Percentiles rank a stretch among this genome's conserved stretches.
Conservation (phyloP, 2,329 filamentous ascomycete genomes). For the Talaromyces islandicus region DNA sequence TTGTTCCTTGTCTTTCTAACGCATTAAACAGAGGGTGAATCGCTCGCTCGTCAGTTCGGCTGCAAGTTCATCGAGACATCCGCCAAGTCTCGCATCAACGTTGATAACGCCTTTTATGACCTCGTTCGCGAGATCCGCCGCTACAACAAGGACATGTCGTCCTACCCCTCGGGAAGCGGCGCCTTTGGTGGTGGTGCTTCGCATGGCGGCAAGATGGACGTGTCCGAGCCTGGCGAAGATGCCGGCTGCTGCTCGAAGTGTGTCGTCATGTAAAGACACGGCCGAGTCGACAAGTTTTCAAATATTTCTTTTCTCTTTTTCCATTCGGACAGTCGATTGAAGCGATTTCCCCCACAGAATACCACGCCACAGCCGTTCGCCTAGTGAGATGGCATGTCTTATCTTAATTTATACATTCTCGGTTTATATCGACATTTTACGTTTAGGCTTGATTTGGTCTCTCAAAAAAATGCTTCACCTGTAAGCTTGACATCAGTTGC, state of each 20-base stretch:
- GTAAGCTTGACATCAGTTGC: neutral
- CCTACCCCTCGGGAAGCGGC: slow-evolving; percentile 65
- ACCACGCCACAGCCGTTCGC: neutral
- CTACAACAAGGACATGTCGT: slow-evolving; percentile 98
- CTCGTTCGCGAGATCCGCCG: slow-evolving; percentile 95
- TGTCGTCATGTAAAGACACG: slow-evolving; percentile 67
- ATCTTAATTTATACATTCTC: neutral
- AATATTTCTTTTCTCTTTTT: neutral
- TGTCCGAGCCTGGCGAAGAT: slow-evolving; percentile 50
- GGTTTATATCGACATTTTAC: neutral
- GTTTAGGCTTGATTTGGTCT: neutral
- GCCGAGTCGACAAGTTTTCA: slow-evolving; percentile 8
- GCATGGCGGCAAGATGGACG: slow-evolving; percentile 63
- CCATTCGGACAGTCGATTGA: neutral
- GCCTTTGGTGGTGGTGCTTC: slow-evolving; percentile 57
- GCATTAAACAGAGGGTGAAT: slow-evolving; percentile 68
- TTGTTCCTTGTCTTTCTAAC: neutral
- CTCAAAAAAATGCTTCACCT: neutral
- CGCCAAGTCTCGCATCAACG: slow-evolving; percentile 95
- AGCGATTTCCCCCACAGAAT: neutral
- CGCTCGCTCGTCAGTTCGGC: slow-evolving; percentile 76
- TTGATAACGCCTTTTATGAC: slow-evolving; percentile 97
- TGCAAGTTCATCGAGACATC: slow-evolving; percentile 99
- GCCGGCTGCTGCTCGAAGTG: slow-evolving; percentile 79
- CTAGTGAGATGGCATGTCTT: neutral